A percentile compares a stretch with the other conserved stretches of the same genome.
These are phyloP conservation scores for Ceratonia siliqua DNA, from an alignment of 306 rosid species.

Conservation along the genomic window DNA sequence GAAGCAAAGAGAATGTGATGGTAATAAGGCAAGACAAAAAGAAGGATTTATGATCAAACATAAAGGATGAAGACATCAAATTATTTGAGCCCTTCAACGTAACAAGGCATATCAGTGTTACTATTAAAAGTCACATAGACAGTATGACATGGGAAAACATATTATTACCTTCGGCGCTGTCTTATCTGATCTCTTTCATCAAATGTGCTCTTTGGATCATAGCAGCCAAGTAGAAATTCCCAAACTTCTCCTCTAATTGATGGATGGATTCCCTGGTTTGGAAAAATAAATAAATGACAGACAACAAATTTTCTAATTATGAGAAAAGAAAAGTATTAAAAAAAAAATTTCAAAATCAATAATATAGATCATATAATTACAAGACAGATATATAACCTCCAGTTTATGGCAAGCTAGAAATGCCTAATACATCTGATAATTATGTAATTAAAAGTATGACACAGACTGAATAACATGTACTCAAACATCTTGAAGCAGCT, in stretches of 20 bases:
- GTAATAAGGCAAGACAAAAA: background rate
- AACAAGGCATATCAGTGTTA: background rate
- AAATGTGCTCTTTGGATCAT: conserved; percentile 69
- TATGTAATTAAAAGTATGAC: background rate
- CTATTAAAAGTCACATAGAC: background rate
- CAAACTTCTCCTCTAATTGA: conserved; percentile 98
- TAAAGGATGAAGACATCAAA: background rate
- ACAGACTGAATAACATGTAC: background rate
- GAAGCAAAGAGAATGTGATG: conserved; percentile 1
- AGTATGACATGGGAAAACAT: background rate
- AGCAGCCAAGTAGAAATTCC: conserved; percentile 98
- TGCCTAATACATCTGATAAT: background rate
- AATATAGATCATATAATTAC: background rate
- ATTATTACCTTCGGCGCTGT: conserved; percentile 65
- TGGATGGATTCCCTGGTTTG: conserved; percentile 89
- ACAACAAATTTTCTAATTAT: conserved; percentile 4
- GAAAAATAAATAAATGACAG: background rate
- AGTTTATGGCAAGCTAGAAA: conserved; percentile 10
- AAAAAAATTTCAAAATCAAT: background rate
- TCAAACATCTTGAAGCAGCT: conserved; percentile 10
- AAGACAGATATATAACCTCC: background rate
- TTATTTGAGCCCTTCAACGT: background rate
- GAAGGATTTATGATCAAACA: background rate
- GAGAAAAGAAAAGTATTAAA: background rate
- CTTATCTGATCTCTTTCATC: conserved; percentile 81